phyloP scores from a whole-genome alignment of 2,329 filamentous ascomycete genomes.

The Monascus ruber region DNA sequence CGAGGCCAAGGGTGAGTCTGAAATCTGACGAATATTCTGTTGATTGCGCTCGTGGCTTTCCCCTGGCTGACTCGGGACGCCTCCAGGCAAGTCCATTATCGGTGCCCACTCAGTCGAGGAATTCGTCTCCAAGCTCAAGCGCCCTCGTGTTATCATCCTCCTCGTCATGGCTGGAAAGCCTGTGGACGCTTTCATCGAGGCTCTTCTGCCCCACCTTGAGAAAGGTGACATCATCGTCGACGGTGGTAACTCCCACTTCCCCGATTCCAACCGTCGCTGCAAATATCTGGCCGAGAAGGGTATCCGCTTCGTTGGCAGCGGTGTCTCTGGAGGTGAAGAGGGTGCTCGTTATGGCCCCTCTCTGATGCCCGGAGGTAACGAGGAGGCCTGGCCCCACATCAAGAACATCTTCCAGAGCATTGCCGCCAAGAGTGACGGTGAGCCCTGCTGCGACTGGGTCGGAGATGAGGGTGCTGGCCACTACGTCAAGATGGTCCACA shows the following conservation, averaged over 20 bases:
- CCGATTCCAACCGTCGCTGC: constrained; percentile 95
- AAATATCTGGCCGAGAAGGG: constrained; percentile 77
- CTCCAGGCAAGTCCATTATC: constrained; percentile 73
- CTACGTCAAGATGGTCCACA: constrained; percentile 99
- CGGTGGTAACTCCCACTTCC: constrained; percentile 98
- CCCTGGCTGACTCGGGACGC: constrained; percentile 25
- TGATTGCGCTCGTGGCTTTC: neutral
- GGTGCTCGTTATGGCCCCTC: constrained; percentile 95
- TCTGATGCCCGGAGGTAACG: constrained; percentile 97
- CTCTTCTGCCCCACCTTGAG: constrained; percentile 72
- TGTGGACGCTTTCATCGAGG: constrained; percentile 98
- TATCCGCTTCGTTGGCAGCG: constrained; percentile 88
- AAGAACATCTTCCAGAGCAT: constrained; percentile 99
- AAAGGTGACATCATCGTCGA: constrained; percentile 97
- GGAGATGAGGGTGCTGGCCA: constrained; percentile 98
- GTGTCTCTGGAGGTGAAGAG: constrained; percentile 98
- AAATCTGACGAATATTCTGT: neutral
- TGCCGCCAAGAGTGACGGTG: constrained; percentile 90
- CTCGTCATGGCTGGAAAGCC: constrained; percentile 97
- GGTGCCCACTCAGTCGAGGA: constrained; percentile 90
- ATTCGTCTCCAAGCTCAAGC: constrained; percentile 94
- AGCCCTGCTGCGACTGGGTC: constrained; percentile 99
- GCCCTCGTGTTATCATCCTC: constrained; percentile 91
- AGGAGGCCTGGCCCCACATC: constrained; percentile 95
- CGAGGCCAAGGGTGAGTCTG: constrained; percentile 62